These are phyloP conservation scores for Phytophthora pini DNA, from an alignment of 352 stramenopile species.

Conservation along the genomic window DNA sequence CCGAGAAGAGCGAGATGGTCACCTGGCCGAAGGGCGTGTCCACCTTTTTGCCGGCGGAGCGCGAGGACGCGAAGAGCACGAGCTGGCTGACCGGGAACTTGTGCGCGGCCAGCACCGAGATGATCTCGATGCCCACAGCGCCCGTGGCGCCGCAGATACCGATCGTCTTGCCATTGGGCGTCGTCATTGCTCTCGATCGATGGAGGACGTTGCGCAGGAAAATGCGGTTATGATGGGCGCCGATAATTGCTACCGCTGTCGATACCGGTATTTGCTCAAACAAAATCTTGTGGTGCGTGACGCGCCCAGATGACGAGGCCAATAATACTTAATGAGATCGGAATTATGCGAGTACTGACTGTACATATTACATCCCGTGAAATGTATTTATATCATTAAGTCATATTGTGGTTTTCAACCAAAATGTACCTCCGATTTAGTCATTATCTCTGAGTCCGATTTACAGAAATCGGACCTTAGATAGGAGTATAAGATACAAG, in stretches of 20 bases:
- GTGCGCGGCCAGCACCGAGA: conserved; percentile 85
- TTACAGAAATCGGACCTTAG: no score
- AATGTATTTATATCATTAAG: no score
- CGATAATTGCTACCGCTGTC: not conserved
- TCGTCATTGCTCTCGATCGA: conserved; percentile 45
- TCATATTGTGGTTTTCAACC: no score
- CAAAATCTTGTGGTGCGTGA: conserved; percentile 18
- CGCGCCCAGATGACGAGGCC: not conserved
- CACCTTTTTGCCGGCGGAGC: conserved; percentile 93
- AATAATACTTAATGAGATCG: not conserved
- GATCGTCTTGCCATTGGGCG: conserved; percentile 66
- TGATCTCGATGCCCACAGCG: conserved; percentile 97
- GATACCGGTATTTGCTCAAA: not conserved
- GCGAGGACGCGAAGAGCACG: conserved; percentile 95
- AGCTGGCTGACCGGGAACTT: conserved; percentile 93
- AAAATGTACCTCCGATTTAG: no score
- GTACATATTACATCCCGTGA: no score
- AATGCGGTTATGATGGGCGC: conserved; percentile 5
- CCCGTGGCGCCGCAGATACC: conserved; percentile 90
- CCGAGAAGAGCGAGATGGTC: conserved; percentile 95
- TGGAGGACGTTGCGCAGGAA: conserved; percentile 8
- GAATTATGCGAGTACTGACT: not conserved
- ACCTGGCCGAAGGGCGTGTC: conserved; percentile 92
- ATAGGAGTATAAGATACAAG: no score
- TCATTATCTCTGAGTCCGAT: no score